Conservation (phyloP, 192 early-diverging fungal genomes). For the Coemansia sp. region DNA sequence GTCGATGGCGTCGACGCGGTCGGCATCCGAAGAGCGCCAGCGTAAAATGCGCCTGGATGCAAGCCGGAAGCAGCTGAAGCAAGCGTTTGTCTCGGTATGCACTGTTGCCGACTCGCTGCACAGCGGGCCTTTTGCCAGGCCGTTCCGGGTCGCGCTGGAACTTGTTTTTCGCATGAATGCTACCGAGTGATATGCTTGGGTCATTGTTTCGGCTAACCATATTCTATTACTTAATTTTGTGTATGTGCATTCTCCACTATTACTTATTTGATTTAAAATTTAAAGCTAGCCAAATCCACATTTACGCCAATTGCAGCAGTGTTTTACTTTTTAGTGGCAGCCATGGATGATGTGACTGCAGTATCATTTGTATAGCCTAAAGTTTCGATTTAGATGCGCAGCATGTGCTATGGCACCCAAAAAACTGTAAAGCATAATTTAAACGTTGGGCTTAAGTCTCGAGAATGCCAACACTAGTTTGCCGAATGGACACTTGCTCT, state of each 20-base stretch:
- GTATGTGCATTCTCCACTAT: background rate
- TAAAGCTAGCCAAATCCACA: too few relatives aligned
- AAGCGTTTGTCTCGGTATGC: slow-evolving; percentile 55
- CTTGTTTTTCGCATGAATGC: slow-evolving; percentile 60
- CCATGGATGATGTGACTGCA: too few relatives aligned
- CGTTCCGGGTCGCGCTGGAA: slow-evolving; percentile 59
- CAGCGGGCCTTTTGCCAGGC: slow-evolving; percentile 57
- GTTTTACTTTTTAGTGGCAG: too few relatives aligned
- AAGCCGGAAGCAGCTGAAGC: slow-evolving; percentile 14
- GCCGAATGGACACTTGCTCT: too few relatives aligned
- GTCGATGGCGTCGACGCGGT: slow-evolving; percentile 10
- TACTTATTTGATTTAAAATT: background rate
- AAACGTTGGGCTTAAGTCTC: too few relatives aligned
- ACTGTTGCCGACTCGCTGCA: slow-evolving; percentile 60
- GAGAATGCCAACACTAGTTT: too few relatives aligned
- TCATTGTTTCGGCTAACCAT: background rate
- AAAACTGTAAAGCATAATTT: too few relatives aligned
- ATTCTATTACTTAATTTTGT: slow-evolving; percentile 1
- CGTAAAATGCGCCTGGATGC: slow-evolving; percentile 9
- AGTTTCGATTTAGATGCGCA: too few relatives aligned
- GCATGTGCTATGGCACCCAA: too few relatives aligned
- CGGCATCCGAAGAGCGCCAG: slow-evolving; percentile 6
- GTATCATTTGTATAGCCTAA: too few relatives aligned
- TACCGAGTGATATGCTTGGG: slow-evolving; percentile 4
- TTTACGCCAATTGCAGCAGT: too few relatives aligned